A percentile compares a stretch with the other conserved stretches of the same genome.
Conservation (phyloP, 495 filamentous ascomycete genomes). For the Neurospora pannonica region DNA sequence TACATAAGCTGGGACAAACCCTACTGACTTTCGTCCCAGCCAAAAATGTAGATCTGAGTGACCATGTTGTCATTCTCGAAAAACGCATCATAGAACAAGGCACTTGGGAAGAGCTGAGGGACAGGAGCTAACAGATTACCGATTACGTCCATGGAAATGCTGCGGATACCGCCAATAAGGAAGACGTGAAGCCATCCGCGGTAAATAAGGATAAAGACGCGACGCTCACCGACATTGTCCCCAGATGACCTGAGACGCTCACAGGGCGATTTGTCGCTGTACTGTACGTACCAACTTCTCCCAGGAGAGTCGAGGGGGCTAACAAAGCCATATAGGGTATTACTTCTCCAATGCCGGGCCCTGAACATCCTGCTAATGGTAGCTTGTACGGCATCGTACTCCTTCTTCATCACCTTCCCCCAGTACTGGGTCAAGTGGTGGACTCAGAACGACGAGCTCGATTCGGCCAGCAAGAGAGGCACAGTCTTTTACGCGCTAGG, state of each 20-base stretch:
- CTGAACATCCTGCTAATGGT: conserved; percentile 34
- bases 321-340: conserved; percentile 28
- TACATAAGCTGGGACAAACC: background rate
- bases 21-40: conserved; percentile 1
- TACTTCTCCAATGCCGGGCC: conserved; percentile 47
- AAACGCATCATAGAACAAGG: conserved; percentile 15
- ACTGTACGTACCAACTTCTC: conserved; percentile 6
- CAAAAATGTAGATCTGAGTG: conserved; percentile 10
- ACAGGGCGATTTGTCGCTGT: conserved; percentile 16
- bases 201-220: background rate
- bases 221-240: background rate
- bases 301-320: background rate
- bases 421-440: conserved; percentile 33
- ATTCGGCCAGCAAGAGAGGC: background rate
- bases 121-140: conserved; percentile 2
- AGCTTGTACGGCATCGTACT: conserved; percentile 15
- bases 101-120: conserved; percentile 11
- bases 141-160: conserved; percentile 9
- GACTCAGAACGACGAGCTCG: conserved; percentile 14
- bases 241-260: background rate
- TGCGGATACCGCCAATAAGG: background rate
- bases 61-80: conserved; percentile 17
- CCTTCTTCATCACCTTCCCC: conserved; percentile 29
- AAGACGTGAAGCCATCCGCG: background rate
- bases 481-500: conserved; percentile 19